Percentiles rank a stretch among this genome's conserved stretches.
Evolutionary conservation across 2,329 filamentous ascomycete genomes (phyloP).

Genomic region (Penicillium expansum): DNA sequence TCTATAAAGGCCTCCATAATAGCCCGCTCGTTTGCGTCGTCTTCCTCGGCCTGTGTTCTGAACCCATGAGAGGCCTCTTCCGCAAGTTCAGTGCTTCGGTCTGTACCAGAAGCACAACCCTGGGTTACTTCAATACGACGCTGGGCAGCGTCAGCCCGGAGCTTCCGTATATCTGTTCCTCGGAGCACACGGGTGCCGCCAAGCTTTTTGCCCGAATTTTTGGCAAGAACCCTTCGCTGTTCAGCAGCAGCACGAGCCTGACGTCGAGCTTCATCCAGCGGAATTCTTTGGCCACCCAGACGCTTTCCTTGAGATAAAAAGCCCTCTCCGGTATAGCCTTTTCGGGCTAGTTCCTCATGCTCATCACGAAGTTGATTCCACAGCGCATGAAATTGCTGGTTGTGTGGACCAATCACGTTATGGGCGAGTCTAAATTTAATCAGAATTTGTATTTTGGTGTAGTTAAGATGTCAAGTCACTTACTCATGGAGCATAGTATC

Average conservation of each 20-base stretch:
- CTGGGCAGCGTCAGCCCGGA: slow-evolving; percentile 70
- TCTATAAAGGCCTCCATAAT: slow-evolving; percentile 85
- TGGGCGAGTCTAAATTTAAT: slow-evolving; percentile 62
- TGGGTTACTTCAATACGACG: slow-evolving; percentile 64
- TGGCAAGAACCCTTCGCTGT: slow-evolving; percentile 58
- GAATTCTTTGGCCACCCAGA: slow-evolving; percentile 66
- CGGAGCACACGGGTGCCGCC: slow-evolving; percentile 61
- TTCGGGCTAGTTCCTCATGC: slow-evolving; percentile 69
- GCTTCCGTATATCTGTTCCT: slow-evolving; percentile 66
- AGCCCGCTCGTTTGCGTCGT: slow-evolving; percentile 82
- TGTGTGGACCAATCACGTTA: slow-evolving; percentile 78
- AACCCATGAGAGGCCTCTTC: slow-evolving; percentile 72
- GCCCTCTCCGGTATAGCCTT: slow-evolving; percentile 87
- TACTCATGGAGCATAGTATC: slow-evolving; percentile 92
- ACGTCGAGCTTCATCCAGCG: slow-evolving; percentile 69
- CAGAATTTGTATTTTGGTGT: slow-evolving; percentile 1
- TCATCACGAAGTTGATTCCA: slow-evolving; percentile 91
- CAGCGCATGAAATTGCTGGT: slow-evolving; percentile 75
- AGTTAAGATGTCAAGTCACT: slow-evolving; percentile 17
- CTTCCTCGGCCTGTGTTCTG: slow-evolving; percentile 78
- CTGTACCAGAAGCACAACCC: slow-evolving; percentile 73
- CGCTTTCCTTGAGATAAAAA: slow-evolving; percentile 74
- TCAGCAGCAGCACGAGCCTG: slow-evolving; percentile 73
- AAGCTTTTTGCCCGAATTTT: slow-evolving; percentile 67
- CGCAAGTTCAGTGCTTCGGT: slow-evolving; percentile 63